Evolutionary conservation across 176 grass and related monocot genomes (phyloP), one percentile per base, ranked within the genome.

Genomic region (Microstegium vimineum): DNA sequence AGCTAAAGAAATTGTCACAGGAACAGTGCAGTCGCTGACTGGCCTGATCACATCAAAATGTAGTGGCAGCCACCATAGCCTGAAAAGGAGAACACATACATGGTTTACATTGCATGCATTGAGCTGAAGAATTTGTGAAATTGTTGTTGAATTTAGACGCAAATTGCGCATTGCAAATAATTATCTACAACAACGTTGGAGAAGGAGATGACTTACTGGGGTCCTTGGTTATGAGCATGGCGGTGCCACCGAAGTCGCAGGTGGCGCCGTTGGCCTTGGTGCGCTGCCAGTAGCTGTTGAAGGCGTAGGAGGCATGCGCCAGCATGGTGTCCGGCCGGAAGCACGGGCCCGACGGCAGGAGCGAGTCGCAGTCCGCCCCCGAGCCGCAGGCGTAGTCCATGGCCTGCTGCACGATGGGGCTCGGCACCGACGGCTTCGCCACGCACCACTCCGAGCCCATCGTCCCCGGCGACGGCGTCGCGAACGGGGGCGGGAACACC

Each of bases 301-400:
- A 99, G 59, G 93, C 93, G 83, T 77, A 95, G 26, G 96, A 99
- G 33, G 96, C 93, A 69, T 95, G 96, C 10, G 89, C 69, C 2
- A 88, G 60, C 76, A 99, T 40, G 36, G 87, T 94, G 84, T 98
- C 60, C 14, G 96, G 96, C 82, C 75, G 73, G 73, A 85, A 95
- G 76, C 96, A 98, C 8, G 85, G n/a, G 0, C 90, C 89, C 6
- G 68, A 77, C 26, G 89, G 63, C 38, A 79, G 74, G 67, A 99
- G 88, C 12, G 93, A 86, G 74, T 90, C 80, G 76, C 96, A 95
- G 84, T 95, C 85, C 40, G 91, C 91, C 28, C 91, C 91, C 0
- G 89, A 92, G 12, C 82, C 89, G 52, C 96, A 95, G 6, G 93
- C 93, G 82, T 99, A 95, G 82, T 99, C 85, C 93, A 99, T 99